Evolutionary conservation across 225 moss, liverwort and hornwort species (phyloP), one percentile per base, ranked within the genome.

Genomic region (Anthoceros angustus): DNA sequence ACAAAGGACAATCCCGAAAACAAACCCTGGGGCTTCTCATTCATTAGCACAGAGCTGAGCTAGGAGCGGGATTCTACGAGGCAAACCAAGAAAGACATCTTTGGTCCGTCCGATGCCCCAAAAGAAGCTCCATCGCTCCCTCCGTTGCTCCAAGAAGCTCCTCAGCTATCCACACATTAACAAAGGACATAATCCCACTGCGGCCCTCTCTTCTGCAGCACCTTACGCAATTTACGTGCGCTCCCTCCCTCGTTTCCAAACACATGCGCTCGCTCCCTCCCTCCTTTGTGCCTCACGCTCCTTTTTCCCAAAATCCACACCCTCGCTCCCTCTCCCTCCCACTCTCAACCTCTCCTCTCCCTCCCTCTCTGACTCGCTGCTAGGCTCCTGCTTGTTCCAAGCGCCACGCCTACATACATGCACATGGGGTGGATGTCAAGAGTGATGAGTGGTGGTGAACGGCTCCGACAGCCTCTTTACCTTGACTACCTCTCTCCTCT

Each of bases 111-210:
- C 87, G 85, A 87, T 85, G 85, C 86, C 84, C 86, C 84, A 84
- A 78, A 90, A 55, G 55, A 55, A 90, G 87, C 90, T 90, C 87
- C 83, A 90, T 80, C 87, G 87, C 90, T 87, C 87, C 90, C 85
- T 87, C 90, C 87, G 74, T 90, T 79, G 87, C 87, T 87, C 90
- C 85, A 77, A 73, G 76, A 86, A 83, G 90, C 90, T 90, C 90
- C 90, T 82, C 82, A 83, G 83, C 82, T 84, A 89, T 83, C 79
- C 89, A 86, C 80, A 83, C 78, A 83, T 77, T 87, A 84, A 89
- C 85, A 81, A 55, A 55, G 76, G 75, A 86, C 85, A 86, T 72
- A 88, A 82, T 83, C 83, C 83, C 90, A 90, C 71, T 72, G 72
- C 66, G 74, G 80, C 78, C 78, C 80, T 78, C 85, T 77, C 81